Evolutionary conservation across 2,329 filamentous ascomycete genomes (phyloP).

Genomic region (Dryadomyces quercus-mongolicae): DNA sequence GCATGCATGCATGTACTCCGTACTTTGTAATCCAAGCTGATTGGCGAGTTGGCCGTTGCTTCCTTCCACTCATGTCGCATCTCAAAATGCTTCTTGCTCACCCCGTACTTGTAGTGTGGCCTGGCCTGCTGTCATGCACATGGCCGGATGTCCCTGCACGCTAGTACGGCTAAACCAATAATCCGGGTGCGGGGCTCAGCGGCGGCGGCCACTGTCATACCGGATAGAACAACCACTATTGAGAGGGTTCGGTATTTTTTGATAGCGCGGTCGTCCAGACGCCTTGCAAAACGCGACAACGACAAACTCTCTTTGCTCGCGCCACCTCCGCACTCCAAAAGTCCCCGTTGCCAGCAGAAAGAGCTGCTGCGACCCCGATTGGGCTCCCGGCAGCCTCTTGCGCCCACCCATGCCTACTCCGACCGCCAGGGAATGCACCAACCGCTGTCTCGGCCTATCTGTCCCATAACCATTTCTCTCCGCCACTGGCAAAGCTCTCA

Average conservation of each 20-base stretch:
- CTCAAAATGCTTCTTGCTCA: no score
- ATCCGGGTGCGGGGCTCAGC: constrained; percentile 8
- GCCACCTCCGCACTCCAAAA: not conserved
- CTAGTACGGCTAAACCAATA: constrained; percentile 5
- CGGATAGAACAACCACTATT: not conserved
- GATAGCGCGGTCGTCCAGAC: not conserved
- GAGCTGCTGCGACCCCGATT: constrained; percentile 2
- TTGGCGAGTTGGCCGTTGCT: no score
- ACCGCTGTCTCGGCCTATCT: constrained; percentile 26
- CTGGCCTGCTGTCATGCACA: no score
- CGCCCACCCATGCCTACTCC: constrained; percentile 30
- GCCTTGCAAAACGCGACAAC: not conserved
- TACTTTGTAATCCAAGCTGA: no score
- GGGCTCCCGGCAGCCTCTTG: constrained; percentile 7
- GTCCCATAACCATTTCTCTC: constrained; percentile 27
- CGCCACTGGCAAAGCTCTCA: not conserved
- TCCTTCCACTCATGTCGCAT: no score
- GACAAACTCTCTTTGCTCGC: not conserved
- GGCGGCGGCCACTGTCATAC: not conserved
- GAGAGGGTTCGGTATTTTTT: not conserved
- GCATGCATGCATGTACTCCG: no score
- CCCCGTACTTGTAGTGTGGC: no score
- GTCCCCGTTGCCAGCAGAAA: not conserved
- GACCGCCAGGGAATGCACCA: constrained; percentile 27
- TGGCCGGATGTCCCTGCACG: no score